Percentiles rank a stretch among this genome's conserved stretches.
These are phyloP conservation scores for Solanum corneliomulleri DNA, from an alignment of 257 asterid species.

Conservation along the genomic window DNA sequence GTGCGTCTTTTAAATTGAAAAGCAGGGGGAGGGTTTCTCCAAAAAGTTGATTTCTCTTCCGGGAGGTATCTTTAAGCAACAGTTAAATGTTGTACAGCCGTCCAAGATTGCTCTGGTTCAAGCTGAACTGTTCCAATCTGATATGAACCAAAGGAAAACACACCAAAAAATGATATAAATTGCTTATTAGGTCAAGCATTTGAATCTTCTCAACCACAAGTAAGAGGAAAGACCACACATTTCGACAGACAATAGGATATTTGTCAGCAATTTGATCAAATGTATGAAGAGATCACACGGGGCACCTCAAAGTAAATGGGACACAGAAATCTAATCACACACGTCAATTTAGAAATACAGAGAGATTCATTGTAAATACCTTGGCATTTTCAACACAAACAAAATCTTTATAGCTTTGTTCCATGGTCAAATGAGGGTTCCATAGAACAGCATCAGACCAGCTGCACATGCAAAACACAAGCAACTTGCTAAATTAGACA, in stretches of 20 bases:
- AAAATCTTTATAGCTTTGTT: constrained; percentile 78
- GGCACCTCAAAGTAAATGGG: background rate
- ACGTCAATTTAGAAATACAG: background rate
- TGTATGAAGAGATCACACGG: background rate
- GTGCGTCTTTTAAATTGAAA: background rate
- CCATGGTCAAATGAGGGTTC: constrained; percentile 93
- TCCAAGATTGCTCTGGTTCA: constrained; percentile 72
- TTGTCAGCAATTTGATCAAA: background rate
- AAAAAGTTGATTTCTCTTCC: background rate
- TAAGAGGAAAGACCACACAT: background rate
- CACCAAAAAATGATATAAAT: background rate
- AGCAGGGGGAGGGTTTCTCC: background rate
- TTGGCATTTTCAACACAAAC: constrained; percentile 96
- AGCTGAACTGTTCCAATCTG: constrained; percentile 77
- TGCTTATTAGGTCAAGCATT: background rate
- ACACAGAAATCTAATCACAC: background rate
- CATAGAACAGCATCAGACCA: constrained; percentile 95
- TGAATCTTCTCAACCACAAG: background rate
- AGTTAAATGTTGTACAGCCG: constrained; percentile 57
- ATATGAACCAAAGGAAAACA: constrained; percentile 1
- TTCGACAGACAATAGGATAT: background rate
- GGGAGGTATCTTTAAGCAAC: constrained; percentile 26
- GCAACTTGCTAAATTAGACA: background rate
- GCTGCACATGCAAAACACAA: constrained; percentile 19
- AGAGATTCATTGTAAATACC: constrained; percentile 23